Evolutionary conservation across 2,329 filamentous ascomycete species (phyloP).

Genomic region (Neonectria coccinea): DNA sequence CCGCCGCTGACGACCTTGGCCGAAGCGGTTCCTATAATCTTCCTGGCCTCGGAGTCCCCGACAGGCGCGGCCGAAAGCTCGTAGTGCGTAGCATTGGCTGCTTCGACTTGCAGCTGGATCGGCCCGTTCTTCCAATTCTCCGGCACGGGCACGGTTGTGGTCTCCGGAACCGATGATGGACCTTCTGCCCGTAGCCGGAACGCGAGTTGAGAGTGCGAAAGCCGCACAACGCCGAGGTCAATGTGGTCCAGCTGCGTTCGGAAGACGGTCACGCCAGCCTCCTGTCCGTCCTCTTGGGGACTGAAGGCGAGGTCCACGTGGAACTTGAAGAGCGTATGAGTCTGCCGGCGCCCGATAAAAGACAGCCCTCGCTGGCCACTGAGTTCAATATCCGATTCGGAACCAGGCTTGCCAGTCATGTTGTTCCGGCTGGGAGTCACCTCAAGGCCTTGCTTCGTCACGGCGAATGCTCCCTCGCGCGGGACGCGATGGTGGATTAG

Average conservation of each 20-base stretch:
- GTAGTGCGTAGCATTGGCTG: slow-evolving; percentile 28
- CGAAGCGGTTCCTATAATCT: slow-evolving; percentile 15
- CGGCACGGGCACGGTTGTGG: slow-evolving; percentile 20
- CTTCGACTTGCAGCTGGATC: slow-evolving; percentile 16
- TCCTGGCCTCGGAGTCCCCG: not conserved
- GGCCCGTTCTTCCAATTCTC: slow-evolving; percentile 20
- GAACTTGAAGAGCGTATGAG: slow-evolving; percentile 29
- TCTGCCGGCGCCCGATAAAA: slow-evolving; percentile 31
- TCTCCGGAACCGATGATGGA: not conserved
- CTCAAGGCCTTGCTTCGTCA: slow-evolving; percentile 14
- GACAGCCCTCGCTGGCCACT: slow-evolving; percentile 26
- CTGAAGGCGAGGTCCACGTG: slow-evolving; percentile 27
- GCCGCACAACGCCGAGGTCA: slow-evolving; percentile 21
- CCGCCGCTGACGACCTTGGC: slow-evolving; percentile 31
- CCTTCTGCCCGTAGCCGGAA: slow-evolving; percentile 30
- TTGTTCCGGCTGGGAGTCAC: slow-evolving; percentile 29
- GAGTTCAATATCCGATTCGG: slow-evolving; percentile 21
- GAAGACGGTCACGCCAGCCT: slow-evolving; percentile 30
- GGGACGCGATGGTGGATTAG: slow-evolving; percentile 31
- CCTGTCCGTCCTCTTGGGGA: slow-evolving; percentile 4
- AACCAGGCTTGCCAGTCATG: slow-evolving; percentile 2
- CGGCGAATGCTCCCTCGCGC: not conserved
- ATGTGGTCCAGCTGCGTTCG: slow-evolving; percentile 35
- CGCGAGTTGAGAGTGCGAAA: slow-evolving; percentile 6
- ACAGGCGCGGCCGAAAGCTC: slow-evolving; percentile 17